A percentile compares a stretch with the other conserved stretches of the same genome.
phyloP scores from a whole-genome alignment of 2,329 filamentous ascomycete genomes.

The Drechslera avenae region DNA sequence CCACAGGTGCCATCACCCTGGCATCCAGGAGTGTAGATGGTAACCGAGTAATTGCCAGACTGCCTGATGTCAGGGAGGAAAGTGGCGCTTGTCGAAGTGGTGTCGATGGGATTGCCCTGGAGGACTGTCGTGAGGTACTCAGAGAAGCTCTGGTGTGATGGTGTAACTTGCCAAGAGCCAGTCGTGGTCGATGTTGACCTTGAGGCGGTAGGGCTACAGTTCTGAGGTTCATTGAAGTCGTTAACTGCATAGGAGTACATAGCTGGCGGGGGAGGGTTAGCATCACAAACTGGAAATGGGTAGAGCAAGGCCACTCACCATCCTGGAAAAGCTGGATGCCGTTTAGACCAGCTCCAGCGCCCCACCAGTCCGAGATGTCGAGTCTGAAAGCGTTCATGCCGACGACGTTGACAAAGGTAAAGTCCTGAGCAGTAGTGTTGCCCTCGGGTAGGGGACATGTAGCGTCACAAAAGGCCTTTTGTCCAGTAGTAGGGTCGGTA shows the following conservation, averaged over 20 bases:
- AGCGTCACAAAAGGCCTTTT: slow-evolving; percentile 74
- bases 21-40: slow-evolving; percentile 92
- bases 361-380: slow-evolving; percentile 87
- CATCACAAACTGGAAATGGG: not conserved
- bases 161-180: slow-evolving; percentile 74
- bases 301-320: slow-evolving; percentile 40
- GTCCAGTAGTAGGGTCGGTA: slow-evolving; percentile 70
- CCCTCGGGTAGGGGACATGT: slow-evolving; percentile 79
- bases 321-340: slow-evolving; percentile 88
- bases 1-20: slow-evolving; percentile 76
- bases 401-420: slow-evolving; percentile 88
- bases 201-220: slow-evolving; percentile 68
- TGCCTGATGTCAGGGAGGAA: slow-evolving; percentile 85
- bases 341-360: slow-evolving; percentile 79
- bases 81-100: slow-evolving; percentile 69
- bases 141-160: slow-evolving; percentile 71
- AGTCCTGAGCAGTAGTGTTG: slow-evolving; percentile 80
- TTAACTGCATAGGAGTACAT: slow-evolving; percentile 85
- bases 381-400: slow-evolving; percentile 88
- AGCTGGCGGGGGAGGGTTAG: slow-evolving; percentile 55
- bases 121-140: slow-evolving; percentile 77
- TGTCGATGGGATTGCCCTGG: slow-evolving; percentile 58
- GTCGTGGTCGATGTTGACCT: slow-evolving; percentile 63
- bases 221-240: slow-evolving; percentile 86
- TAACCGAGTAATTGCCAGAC: slow-evolving; percentile 89